Base-by-base conservation (phyloP, 1,139 yeast species). In the Saccharomyces hybrid region DNA sequence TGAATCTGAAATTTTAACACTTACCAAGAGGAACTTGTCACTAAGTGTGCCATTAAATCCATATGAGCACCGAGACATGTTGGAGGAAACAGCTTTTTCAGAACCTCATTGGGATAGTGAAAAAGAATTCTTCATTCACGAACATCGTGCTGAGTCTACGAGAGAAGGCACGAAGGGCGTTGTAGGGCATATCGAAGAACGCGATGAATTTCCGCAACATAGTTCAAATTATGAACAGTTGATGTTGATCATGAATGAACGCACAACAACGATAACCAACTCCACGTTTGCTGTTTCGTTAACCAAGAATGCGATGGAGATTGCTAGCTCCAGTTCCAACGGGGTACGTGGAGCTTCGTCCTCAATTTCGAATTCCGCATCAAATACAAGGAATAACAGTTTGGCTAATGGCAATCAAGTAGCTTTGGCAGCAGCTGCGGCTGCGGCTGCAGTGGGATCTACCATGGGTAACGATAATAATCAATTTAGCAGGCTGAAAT, bases 181-280 rank as follows among this genome's bases (percentile, higher is more conserved):
- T 48, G 75, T 71, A 41, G 75, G 76, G 57, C 78, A 73, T 60
- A 68, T 72, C 51, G 80, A 79, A 32, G 68, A 83, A 49, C 88
- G 83, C 62, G 88, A 83, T 63, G 88, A 83, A 58, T 69, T 76
- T 44, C 80, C 82, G 11, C 96, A 88, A 65, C 87, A 87, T 63
- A 85, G 88, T 41, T 83, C 91, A 2, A 95, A 90, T 60, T 90
- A 88, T 70, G 98, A 93, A 70, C 96, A 88, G 67, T 77, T 90
- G 66, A 91, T 93, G 98, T 73, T 82, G 46, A 67, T 71, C 2
- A 64, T 72, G 70, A 70, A 65, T 53, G 75, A 71, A 50, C 66
- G 69, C 50, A 68, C 71, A 0, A 63, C 68, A 5, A 65, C 70
- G 3, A 61, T 73, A 1, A 62, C 72, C 5, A 71, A 66, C 47